These are phyloP conservation scores for Wickerhamomyces ciferrii DNA, from an alignment of 805 yeast species.

Conservation along the genomic window DNA sequence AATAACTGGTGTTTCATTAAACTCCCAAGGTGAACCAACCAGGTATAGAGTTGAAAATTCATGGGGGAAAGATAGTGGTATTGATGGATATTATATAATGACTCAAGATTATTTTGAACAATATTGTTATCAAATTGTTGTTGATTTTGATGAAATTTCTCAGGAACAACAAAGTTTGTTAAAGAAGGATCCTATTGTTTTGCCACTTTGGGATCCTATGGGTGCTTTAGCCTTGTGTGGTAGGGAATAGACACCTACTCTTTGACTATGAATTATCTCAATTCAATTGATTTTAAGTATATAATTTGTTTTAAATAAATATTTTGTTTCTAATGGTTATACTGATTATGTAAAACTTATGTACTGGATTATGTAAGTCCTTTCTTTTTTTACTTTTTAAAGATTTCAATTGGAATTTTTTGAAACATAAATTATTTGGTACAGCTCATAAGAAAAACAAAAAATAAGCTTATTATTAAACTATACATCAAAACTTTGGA, in stretches of 20 bases:
- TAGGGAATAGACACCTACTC: background rate
- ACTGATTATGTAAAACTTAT: background rate
- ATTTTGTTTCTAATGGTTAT: too few relatives aligned
- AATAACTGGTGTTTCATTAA: slow-evolving; percentile 75
- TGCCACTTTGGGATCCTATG: slow-evolving; percentile 79
- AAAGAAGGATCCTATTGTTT: slow-evolving; percentile 39
- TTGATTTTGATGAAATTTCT: slow-evolving; percentile 43
- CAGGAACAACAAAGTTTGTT: slow-evolving; percentile 27
- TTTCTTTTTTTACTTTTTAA: background rate
- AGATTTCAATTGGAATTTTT: background rate
- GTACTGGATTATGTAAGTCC: background rate
- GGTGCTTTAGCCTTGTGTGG: slow-evolving; percentile 53
- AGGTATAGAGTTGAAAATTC: slow-evolving; percentile 75
- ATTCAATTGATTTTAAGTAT: too few relatives aligned
- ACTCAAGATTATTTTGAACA: slow-evolving; percentile 71
- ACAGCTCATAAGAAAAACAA: too few relatives aligned
- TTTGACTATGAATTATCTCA: too few relatives aligned
- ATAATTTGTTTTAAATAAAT: too few relatives aligned
- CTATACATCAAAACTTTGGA: too few relatives aligned
- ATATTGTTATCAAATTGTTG: slow-evolving; percentile 69
- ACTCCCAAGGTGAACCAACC: slow-evolving; percentile 50
- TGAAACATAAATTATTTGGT: background rate
- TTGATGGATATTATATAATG: slow-evolving; percentile 66
- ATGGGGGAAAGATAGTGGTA: slow-evolving; percentile 68
- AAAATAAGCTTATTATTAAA: too few relatives aligned